phyloP scores from a whole-genome alignment of 1,284 basidiomycete species.

The Xanthoconium separans region DNA sequence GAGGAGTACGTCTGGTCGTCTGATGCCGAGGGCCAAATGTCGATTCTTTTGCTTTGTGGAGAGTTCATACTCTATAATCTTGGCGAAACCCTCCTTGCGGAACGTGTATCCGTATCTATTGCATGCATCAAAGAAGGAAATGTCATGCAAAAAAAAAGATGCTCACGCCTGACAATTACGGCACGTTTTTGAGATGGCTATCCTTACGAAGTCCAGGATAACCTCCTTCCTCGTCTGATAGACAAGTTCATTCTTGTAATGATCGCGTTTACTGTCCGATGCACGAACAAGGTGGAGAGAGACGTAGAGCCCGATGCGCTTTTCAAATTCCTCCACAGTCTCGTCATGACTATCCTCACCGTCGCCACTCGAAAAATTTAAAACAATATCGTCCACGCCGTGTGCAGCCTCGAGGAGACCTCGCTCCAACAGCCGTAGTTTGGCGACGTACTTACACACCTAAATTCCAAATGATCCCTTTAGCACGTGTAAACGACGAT shows the following conservation, averaged over 20 bases:
- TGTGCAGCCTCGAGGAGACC: constrained; percentile 86
- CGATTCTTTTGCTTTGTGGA: constrained; percentile 75
- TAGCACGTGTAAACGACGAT: constrained; percentile 8
- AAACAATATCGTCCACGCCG: constrained; percentile 65
- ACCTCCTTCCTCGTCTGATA: constrained; percentile 86
- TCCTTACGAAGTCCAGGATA: constrained; percentile 82
- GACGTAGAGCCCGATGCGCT: constrained; percentile 75
- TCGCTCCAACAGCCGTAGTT: constrained; percentile 86
- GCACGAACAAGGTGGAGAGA: constrained; percentile 59
- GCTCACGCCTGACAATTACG: constrained; percentile 85
- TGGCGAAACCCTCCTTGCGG: constrained; percentile 92
- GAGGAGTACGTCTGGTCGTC: constrained; percentile 72
- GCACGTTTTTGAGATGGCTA: constrained; percentile 71
- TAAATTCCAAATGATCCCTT: constrained; percentile 33
- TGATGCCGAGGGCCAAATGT: constrained; percentile 55
- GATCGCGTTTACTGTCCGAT: constrained; percentile 66
- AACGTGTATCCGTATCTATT: constrained; percentile 80
- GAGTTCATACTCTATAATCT: constrained; percentile 93
- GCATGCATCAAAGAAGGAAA: constrained; percentile 4
- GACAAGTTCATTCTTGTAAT: constrained; percentile 87
- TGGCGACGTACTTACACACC: constrained; percentile 83
- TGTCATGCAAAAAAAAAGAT: background rate
- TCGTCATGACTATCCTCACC: constrained; percentile 43
- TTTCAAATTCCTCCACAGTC: constrained; percentile 64
- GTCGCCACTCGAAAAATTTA: constrained; percentile 36